Percentiles rank a stretch among this genome's conserved stretches.
phyloP scores from a whole-genome alignment of 768 basidiomycete species.

The Polyporus arcularius region DNA sequence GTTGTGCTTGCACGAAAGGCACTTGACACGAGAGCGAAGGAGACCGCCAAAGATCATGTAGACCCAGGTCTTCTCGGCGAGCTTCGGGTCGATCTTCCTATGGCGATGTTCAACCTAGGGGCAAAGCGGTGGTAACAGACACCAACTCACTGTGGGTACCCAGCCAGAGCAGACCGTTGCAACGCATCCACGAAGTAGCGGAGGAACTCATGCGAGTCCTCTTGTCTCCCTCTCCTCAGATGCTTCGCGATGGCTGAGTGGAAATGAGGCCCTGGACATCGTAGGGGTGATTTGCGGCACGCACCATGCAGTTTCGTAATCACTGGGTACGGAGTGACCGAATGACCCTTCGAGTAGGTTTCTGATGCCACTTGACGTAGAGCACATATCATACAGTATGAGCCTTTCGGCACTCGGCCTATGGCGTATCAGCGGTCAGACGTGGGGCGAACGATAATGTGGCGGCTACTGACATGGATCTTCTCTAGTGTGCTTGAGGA shows the following conservation, averaged over 20 bases:
- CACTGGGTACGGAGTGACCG: conserved; percentile 68
- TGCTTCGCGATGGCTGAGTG: conserved; percentile 83
- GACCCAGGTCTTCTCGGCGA: conserved; percentile 90
- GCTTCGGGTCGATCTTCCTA: conserved; percentile 69
- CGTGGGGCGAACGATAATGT: not conserved
- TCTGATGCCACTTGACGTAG: conserved; percentile 59
- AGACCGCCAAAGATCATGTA: conserved; percentile 93
- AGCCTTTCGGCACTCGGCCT: conserved; percentile 42
- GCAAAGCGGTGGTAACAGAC: not conserved
- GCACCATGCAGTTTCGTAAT: conserved; percentile 71
- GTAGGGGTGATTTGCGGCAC: not conserved
- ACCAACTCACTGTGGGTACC: conserved; percentile 62
- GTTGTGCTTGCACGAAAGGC: conserved; percentile 76
- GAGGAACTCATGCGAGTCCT: conserved; percentile 97
- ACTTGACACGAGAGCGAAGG: conserved; percentile 88
- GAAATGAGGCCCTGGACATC: conserved; percentile 7
- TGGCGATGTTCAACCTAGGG: not conserved
- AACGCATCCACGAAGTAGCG: conserved; percentile 91
- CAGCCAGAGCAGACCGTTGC: conserved; percentile 81
- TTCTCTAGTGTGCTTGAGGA: conserved; percentile 48
- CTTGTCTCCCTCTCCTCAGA: conserved; percentile 89
- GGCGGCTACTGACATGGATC: conserved; percentile 56
- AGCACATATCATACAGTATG: conserved; percentile 82
- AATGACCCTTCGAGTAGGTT: conserved; percentile 45
- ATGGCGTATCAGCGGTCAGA: not conserved